A percentile compares a stretch with the other conserved stretches of the same genome.
phyloP scores from a whole-genome alignment of 2,329 filamentous ascomycete species.

The Camillea tinctor region DNA sequence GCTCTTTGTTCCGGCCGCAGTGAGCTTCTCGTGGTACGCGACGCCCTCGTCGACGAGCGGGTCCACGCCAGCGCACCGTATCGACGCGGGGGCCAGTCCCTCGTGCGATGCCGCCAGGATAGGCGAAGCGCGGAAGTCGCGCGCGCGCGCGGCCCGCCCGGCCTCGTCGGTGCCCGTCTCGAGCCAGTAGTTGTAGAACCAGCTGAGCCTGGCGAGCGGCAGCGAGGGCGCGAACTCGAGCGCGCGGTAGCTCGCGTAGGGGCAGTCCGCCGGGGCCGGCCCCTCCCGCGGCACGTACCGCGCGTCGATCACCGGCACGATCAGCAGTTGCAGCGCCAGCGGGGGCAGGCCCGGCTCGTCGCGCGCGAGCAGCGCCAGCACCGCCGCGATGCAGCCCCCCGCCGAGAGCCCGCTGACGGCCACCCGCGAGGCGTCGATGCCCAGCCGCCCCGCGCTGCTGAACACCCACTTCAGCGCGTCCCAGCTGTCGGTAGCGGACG shows the following conservation, averaged over 20 bases:
- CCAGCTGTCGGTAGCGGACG: conserved; percentile 48
- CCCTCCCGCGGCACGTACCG: conserved; percentile 33
- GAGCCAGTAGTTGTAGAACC: conserved; percentile 39
- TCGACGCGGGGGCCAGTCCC: conserved; percentile 33
- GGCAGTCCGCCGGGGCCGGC: conserved; percentile 23
- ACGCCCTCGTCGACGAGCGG: conserved; percentile 33
- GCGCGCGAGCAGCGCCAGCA: conserved; percentile 23
- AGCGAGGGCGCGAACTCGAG: conserved; percentile 36
- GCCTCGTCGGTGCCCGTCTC: conserved; percentile 26
- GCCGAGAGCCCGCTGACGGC: conserved; percentile 27
- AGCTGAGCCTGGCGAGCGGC: conserved; percentile 33
- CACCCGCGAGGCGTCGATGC: conserved; percentile 24
- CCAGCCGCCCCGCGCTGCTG: conserved; percentile 29
- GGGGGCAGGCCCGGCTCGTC: conserved; percentile 29
- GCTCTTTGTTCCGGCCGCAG: conserved; percentile 31
- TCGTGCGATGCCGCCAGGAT: conserved; percentile 34
- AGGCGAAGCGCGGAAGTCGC: conserved; percentile 34
- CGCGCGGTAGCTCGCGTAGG: conserved; percentile 33
- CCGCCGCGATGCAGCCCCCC: conserved; percentile 29
- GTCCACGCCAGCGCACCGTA: conserved; percentile 35
- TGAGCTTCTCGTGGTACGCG: conserved; percentile 33
- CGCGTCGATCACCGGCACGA: conserved; percentile 35
- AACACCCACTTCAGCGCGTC: conserved; percentile 42
- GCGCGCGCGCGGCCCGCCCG: conserved; percentile 24
- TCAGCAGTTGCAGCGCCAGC: conserved; percentile 33